phyloP scores from a whole-genome alignment of 2,329 filamentous ascomycete species.

The Allantophomopsis cytisporea region DNA sequence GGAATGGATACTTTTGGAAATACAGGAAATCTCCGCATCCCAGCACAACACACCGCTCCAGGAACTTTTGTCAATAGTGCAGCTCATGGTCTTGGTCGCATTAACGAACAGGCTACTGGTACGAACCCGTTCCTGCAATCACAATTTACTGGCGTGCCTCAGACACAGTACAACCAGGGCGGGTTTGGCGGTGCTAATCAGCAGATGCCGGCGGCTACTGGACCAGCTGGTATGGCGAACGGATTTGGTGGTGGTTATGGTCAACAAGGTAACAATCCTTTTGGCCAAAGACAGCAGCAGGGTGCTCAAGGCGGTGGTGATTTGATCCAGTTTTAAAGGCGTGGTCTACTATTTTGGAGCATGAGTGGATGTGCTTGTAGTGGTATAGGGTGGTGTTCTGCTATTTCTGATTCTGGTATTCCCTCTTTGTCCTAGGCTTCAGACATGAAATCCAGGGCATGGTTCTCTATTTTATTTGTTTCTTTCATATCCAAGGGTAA shows the following conservation, averaged over 20 bases:
- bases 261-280: constrained; percentile 38
- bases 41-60: constrained; percentile 89
- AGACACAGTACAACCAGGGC: constrained; percentile 32
- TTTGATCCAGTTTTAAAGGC: constrained; percentile 46
- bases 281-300: constrained; percentile 28
- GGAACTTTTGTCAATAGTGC: constrained; percentile 96
- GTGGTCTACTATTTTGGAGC: not conserved
- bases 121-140: constrained; percentile 82
- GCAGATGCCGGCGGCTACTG: constrained; percentile 40
- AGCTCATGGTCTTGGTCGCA: constrained; percentile 59
- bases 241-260: constrained; percentile 25
- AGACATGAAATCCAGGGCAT: not conserved
- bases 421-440: not conserved
- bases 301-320: constrained; percentile 37
- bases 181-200: constrained; percentile 9
- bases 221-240: constrained; percentile 38
- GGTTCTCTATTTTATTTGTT: no score
- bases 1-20: constrained; percentile 97
- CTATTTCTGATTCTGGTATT: not conserved
- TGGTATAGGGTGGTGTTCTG: not conserved
- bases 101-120: constrained; percentile 46
- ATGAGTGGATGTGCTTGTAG: not conserved
- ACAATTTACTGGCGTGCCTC: constrained; percentile 70
- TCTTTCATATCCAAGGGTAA: no score
- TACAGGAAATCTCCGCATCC: constrained; percentile 88